Conservation (phyloP, 164 flowering plant genomes). For the Chloranthus sessilifolius region DNA sequence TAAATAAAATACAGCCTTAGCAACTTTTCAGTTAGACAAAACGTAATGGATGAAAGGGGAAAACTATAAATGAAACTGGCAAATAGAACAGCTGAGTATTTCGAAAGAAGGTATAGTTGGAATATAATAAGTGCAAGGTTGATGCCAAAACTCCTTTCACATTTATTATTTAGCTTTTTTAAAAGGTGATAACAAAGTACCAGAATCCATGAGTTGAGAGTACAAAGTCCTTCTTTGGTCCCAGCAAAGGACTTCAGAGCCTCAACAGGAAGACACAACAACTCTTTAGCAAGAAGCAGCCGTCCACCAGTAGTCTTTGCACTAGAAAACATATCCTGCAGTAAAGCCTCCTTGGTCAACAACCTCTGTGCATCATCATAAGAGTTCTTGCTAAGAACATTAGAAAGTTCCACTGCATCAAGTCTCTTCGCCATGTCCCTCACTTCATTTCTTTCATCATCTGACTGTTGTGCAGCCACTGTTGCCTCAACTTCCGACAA, state of each 20-base stretch:
- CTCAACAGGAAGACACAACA: conserved; percentile 69
- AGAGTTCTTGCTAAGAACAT: conserved; percentile 51
- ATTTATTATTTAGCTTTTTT: no score
- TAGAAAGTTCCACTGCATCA: conserved; percentile 73
- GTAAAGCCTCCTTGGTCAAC: conserved; percentile 53
- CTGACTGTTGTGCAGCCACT: conserved; percentile 76
- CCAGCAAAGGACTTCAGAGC: conserved; percentile 86
- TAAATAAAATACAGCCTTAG: conserved; percentile 1
- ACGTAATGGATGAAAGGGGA: background rate
- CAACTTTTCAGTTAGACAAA: no score
- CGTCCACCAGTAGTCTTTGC: conserved; percentile 85
- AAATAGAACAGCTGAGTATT: background rate
- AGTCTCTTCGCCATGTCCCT: conserved; percentile 78
- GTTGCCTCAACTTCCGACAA: conserved; percentile 81
- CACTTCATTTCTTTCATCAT: conserved; percentile 74
- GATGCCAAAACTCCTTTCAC: no score
- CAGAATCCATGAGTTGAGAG: conserved; percentile 93
- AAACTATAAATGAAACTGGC: background rate
- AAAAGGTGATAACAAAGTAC: no score
- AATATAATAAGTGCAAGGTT: no score
- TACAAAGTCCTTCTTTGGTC: conserved; percentile 74
- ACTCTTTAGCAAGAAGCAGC: conserved; percentile 76
- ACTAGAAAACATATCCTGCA: conserved; percentile 72
- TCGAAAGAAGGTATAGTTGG: background rate
- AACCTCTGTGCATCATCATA: conserved; percentile 41